Evolutionary conservation across 345 rosid genomes (phyloP).

Genomic region (Cardamine chenopodiifolia): DNA sequence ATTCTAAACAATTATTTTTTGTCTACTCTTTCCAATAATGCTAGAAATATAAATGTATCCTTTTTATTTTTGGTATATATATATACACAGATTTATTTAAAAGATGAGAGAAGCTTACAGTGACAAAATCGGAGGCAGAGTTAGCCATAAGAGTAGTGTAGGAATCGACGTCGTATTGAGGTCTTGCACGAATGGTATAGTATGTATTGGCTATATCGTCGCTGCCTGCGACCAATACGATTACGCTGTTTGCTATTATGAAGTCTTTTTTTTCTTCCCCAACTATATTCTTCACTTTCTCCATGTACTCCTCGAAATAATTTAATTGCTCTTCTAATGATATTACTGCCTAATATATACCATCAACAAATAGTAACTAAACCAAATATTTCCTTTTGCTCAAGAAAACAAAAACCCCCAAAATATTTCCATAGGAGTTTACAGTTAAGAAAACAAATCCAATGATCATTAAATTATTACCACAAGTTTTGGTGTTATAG

Average conservation of each 20-base stretch:
- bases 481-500: conserved; percentile 56
- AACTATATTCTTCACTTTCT: conserved; percentile 44
- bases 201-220: conserved; percentile 69
- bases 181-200: conserved; percentile 42
- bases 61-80: not conserved
- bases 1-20: not conserved
- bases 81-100: not conserved
- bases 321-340: conserved; percentile 51
- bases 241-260: conserved; percentile 50
- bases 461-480: conserved; percentile 40
- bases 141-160: conserved; percentile 54
- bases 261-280: conserved; percentile 55
- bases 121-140: conserved; percentile 51
- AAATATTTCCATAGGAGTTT: conserved; percentile 10
- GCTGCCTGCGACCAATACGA: conserved; percentile 54
- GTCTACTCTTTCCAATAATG: not conserved
- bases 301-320: conserved; percentile 55
- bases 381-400: not conserved
- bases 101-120: conserved; percentile 38
- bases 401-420: no score
- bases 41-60: not conserved
- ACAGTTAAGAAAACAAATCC: not conserved
- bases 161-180: conserved; percentile 46
- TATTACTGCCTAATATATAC: conserved; percentile 46
- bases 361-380: conserved; percentile 10